Percentiles rank a stretch among this genome's conserved stretches.
phyloP scores from a whole-genome alignment of 75 land plant genomes.

The Pinus tabuliformis region DNA sequence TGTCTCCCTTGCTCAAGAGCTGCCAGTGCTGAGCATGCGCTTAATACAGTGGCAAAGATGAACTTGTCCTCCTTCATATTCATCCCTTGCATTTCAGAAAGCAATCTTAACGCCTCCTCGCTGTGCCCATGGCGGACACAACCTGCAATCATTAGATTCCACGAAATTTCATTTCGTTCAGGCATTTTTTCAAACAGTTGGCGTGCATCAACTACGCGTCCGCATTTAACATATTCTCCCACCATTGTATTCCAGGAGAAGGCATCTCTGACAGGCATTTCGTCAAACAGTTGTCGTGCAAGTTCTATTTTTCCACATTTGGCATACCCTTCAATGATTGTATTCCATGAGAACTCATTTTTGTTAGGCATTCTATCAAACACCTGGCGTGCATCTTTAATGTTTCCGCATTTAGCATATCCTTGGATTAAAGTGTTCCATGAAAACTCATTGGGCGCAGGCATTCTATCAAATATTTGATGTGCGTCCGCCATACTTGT shows the following conservation, averaged over 20 bases:
- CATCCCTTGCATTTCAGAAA: constrained; percentile 29
- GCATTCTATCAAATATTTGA: constrained; percentile 31
- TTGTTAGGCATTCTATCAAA: constrained; percentile 50
- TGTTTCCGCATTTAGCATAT: constrained; percentile 40
- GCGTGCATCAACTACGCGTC: constrained; percentile 15
- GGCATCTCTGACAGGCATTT: constrained; percentile 23
- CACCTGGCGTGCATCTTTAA: constrained; percentile 14
- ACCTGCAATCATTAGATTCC: constrained; percentile 55
- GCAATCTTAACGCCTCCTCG: constrained; percentile 24
- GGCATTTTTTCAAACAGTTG: constrained; percentile 35
- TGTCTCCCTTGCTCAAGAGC: constrained; percentile 18
- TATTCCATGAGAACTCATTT: constrained; percentile 13
- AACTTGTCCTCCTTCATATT: constrained; percentile 25
- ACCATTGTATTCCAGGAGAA: constrained; percentile 40
- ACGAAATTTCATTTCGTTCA: constrained; percentile 13
- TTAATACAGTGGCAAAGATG: constrained; percentile 29
- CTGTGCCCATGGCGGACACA: constrained; percentile 25
- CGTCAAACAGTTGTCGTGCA: constrained; percentile 36
- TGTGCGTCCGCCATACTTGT: constrained; percentile 51
- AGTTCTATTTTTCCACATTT: constrained; percentile 8
- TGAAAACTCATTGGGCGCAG: constrained; percentile 44
- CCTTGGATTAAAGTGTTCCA: constrained; percentile 64
- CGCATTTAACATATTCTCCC: constrained; percentile 29
- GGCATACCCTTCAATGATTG: constrained; percentile 43
- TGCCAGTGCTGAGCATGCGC: constrained; percentile 24